These are phyloP conservation scores for Nepenthes mirabilis DNA, from an alignment of 148 eudicot species.

Conservation along the genomic window DNA sequence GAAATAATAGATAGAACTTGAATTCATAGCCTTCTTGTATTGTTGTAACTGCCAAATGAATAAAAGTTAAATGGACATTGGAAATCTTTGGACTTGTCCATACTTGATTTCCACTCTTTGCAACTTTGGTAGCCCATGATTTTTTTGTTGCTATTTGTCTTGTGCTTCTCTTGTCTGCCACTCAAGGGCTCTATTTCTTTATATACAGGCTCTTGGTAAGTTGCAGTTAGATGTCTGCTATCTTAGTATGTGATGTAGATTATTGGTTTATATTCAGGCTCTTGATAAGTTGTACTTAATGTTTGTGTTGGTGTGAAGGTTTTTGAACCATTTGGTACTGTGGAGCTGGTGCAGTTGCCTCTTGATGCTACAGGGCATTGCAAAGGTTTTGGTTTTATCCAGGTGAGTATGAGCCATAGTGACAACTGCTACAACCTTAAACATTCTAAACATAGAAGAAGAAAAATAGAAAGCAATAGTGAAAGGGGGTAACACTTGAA, in stretches of 20 bases:
- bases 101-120: neutral
- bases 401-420: conserved; percentile 29
- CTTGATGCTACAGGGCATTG: conserved; percentile 61
- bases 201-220: neutral
- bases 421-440: neutral
- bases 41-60: too few species aligned
- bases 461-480: neutral
- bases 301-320: conserved; percentile 31
- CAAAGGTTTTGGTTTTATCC: conserved; percentile 92
- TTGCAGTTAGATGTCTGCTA: neutral
- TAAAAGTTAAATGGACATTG: too few species aligned
- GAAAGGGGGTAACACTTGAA: neutral
- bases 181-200: neutral
- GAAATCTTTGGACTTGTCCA: neutral
- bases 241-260: neutral
- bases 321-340: conserved; percentile 80
- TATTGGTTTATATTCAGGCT: too few species aligned
- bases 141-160: neutral
- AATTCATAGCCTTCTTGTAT: too few species aligned
- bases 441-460: neutral
- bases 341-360: conserved; percentile 90
- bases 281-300: too few species aligned
- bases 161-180: neutral
- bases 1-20: too few species aligned
- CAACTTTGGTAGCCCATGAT: neutral